A percentile compares a stretch with the other conserved stretches of the same genome.
Conservation (phyloP, 2,329 filamentous ascomycete genomes). For the Venturia aucupariae region DNA sequence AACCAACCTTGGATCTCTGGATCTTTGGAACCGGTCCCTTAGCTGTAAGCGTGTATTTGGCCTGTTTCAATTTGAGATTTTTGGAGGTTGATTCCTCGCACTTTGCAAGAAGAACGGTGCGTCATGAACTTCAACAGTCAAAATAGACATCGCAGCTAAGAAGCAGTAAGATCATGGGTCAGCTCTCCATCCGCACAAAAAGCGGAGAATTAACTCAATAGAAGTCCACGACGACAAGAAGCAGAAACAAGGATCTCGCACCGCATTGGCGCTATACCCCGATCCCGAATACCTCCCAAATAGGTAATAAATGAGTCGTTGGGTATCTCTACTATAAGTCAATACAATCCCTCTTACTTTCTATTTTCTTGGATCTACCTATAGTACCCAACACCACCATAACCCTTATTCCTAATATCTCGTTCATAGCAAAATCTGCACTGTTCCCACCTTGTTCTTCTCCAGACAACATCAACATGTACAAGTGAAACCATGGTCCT, state of each 20-base stretch:
- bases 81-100: not conserved
- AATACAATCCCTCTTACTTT: not conserved
- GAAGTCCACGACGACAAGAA: too few species aligned
- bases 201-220: not conserved
- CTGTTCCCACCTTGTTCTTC: conserved; percentile 1
- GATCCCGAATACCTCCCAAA: not conserved
- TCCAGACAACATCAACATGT: conserved; percentile 9
- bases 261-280: too few species aligned
- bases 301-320: not conserved
- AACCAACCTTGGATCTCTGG: not conserved
- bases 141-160: not conserved
- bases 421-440: conserved; percentile 2
- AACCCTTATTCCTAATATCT: conserved; percentile 5
- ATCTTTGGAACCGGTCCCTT: not conserved
- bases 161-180: not conserved
- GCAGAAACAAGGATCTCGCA: not conserved
- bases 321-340: too few species aligned
- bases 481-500: not conserved
- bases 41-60: too few species aligned
- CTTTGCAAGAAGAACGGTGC: not conserved
- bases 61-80: not conserved
- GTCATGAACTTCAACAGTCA: not conserved
- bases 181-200: not conserved
- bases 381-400: too few species aligned
- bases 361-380: too few species aligned